phyloP scores from a whole-genome alignment of 768 basidiomycete genomes.

The Lactifluus hygrophoroides region DNA sequence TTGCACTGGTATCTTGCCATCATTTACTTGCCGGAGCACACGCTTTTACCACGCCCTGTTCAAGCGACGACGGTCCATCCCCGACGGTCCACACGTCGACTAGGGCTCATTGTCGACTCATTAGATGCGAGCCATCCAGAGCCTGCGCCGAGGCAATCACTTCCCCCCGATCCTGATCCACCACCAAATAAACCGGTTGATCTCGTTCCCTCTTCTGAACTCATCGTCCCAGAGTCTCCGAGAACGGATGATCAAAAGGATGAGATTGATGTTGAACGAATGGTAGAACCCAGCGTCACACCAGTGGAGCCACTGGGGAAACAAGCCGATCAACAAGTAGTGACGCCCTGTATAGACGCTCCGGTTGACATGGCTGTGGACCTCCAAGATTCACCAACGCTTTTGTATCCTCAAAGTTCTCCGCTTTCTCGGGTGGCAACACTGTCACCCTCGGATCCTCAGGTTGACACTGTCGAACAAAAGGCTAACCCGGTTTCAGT shows the following conservation, averaged over 20 bases:
- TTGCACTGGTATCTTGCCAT: conserved; percentile 97
- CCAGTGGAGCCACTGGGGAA: not conserved
- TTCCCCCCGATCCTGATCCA: conserved; percentile 4
- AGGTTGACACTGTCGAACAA: not conserved
- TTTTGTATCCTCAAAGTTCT: conserved; percentile 6
- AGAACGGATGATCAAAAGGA: conserved; percentile 12
- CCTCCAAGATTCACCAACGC: not conserved
- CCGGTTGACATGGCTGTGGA: not conserved
- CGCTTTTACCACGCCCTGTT: conserved; percentile 41
- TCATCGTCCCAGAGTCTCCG: conserved; percentile 3
- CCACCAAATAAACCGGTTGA: not conserved
- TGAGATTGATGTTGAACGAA: conserved; percentile 15
- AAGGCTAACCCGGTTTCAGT: not conserved
- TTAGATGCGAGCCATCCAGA: not conserved
- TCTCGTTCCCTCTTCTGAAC: not conserved
- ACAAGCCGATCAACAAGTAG: not conserved
- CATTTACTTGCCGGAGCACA: conserved; percentile 70
- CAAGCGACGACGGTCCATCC: not conserved
- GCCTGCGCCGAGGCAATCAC: not conserved
- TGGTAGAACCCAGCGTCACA: conserved; percentile 9
- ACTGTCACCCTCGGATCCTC: not conserved
- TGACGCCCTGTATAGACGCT: not conserved
- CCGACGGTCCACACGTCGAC: conserved; percentile 15
- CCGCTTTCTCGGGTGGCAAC: not conserved
- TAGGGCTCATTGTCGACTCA: conserved; percentile 3